Conservation (phyloP, 441 rosid genomes). For the Populus hybrid region DNA sequence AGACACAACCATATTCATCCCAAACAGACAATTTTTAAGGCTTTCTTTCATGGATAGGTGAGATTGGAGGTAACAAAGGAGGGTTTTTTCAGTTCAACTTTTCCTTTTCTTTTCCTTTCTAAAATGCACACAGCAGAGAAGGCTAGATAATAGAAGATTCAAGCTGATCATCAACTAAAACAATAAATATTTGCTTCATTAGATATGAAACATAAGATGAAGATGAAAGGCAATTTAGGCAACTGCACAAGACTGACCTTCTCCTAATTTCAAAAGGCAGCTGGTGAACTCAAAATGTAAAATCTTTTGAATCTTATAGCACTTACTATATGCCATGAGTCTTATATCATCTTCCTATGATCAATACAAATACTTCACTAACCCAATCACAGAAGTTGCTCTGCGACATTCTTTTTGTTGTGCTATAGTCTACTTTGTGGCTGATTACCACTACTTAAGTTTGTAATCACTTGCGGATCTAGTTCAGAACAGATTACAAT, state of each 20-base stretch:
- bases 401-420: neutral
- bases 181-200: neutral
- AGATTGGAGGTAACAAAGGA: neutral
- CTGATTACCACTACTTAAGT: neutral
- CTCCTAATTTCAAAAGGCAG: neutral
- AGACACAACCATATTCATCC: neutral
- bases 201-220: neutral
- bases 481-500: neutral
- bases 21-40: neutral
- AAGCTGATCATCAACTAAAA: neutral
- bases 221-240: neutral
- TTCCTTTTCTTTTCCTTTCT: neutral
- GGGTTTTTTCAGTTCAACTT: neutral
- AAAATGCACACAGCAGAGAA: neutral
- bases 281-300: neutral
- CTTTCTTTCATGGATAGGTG: neutral
- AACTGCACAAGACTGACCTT: neutral
- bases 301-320: neutral
- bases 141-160: neutral
- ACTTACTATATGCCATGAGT: neutral
- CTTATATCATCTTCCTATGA: neutral
- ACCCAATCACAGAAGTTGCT: neutral
- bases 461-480: neutral
- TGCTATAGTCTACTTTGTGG: neutral
- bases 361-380: neutral